Percentiles rank a stretch among this genome's conserved stretches.
Conservation (phyloP, 169 alveolate species). For the Eimeria maxima region DNA sequence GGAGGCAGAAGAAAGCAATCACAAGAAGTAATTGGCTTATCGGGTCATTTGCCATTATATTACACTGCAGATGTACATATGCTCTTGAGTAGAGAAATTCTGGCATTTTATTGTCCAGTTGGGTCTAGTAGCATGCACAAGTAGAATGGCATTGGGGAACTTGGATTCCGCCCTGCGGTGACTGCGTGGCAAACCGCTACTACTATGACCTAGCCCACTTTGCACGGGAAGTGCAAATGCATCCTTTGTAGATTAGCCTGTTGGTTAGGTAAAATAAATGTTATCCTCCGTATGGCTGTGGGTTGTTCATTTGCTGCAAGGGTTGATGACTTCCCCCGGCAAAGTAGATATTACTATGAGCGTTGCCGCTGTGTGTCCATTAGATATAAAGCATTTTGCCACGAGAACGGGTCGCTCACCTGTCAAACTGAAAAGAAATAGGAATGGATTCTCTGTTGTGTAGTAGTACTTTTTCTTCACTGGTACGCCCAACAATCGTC, state of each 20-base stretch:
- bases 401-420: conserved; percentile 16
- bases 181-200: background rate
- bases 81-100: too few species aligned
- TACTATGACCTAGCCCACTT: background rate
- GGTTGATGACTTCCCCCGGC: background rate
- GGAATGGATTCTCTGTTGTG: conserved; percentile 96
- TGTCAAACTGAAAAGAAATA: conserved; percentile 92
- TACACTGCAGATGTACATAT: too few species aligned
- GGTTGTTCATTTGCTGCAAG: background rate
- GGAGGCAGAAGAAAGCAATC: conserved; percentile 72
- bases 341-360: background rate
- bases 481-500: conserved; percentile 94
- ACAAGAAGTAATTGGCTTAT: background rate
- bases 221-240: background rate
- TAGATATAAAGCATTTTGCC: background rate
- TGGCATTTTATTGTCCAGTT: background rate
- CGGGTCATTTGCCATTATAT: too few species aligned
- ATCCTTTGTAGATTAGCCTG: background rate
- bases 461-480: conserved; percentile 93
- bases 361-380: background rate
- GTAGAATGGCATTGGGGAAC: background rate
- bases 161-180: background rate
- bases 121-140: background rate
- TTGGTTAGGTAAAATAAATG: background rate
- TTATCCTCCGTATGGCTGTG: background rate